A percentile compares a stretch with the other conserved stretches of the same genome.
Conservation (phyloP, 164 flowering plant genomes). For the Magnolia officinalis region DNA sequence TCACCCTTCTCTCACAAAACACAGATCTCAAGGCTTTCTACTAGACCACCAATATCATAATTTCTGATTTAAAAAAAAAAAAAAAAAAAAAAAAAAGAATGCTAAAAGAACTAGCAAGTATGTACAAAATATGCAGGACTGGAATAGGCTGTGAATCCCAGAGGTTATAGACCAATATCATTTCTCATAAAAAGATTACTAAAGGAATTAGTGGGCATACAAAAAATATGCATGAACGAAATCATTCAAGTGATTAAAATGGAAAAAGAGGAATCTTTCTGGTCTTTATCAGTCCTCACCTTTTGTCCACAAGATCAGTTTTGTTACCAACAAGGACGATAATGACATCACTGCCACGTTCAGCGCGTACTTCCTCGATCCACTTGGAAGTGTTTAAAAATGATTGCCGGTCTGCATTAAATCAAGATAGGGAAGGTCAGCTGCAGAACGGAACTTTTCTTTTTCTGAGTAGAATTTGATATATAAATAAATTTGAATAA, state of each 20-base stretch:
- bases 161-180: not conserved
- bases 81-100: no score
- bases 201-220: not conserved
- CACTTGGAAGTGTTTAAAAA: constrained; percentile 75
- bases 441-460: not conserved
- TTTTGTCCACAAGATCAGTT: constrained; percentile 86
- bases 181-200: not conserved
- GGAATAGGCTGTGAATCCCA: not conserved
- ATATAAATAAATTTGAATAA: no score
- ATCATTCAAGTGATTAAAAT: not conserved
- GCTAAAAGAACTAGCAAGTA: not conserved
- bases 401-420: constrained; percentile 60
- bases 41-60: not conserved
- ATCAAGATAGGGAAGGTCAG: not conserved
- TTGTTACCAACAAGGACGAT: constrained; percentile 88
- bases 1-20: not conserved
- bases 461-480: not conserved
- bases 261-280: not conserved
- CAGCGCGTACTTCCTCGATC: constrained; percentile 84
- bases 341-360: constrained; percentile 82
- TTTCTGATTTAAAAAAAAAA: not conserved
- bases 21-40: not conserved
- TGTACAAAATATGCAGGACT: not conserved
- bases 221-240: not conserved
- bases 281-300: constrained; percentile 26